Evolutionary conservation across 331 rosid species (phyloP).

Genomic region (Saraca asoca): DNA sequence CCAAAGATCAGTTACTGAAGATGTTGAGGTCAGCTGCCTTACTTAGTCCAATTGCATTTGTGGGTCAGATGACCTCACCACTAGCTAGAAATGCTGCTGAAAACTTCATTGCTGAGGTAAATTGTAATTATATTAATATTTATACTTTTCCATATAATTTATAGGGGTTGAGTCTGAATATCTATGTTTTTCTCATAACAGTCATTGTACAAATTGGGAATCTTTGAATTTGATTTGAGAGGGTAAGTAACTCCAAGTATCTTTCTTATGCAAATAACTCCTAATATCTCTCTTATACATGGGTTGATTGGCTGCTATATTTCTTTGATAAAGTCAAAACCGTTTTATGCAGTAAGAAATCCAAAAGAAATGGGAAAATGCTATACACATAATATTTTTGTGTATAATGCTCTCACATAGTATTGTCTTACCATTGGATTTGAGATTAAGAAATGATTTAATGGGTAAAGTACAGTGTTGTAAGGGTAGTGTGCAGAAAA

Average conservation of each 20-base stretch:
- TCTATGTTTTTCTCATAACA: conserved; percentile 39
- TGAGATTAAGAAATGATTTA: too few relatives aligned
- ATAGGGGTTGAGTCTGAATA: conserved; percentile 22
- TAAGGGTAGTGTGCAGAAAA: background rate
- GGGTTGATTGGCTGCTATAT: too few relatives aligned
- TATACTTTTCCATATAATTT: background rate
- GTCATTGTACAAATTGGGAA: conserved; percentile 65
- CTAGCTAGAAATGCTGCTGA: conserved; percentile 74
- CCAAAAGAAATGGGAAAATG: too few relatives aligned
- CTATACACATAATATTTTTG: too few relatives aligned
- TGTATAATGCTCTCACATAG: too few relatives aligned
- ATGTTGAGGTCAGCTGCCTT: conserved; percentile 77
- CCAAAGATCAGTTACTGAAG: conserved; percentile 56
- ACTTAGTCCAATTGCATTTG: conserved; percentile 86
- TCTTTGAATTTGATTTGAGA: conserved; percentile 61
- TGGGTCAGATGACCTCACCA: conserved; percentile 73
- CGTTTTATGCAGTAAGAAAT: too few relatives aligned
- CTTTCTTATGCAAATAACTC: background rate
- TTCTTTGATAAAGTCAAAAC: too few relatives aligned
- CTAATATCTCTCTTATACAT: too few relatives aligned
- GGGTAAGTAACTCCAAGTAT: conserved; percentile 54
- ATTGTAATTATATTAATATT: background rate
- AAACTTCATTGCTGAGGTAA: conserved; percentile 80
- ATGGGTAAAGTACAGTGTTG: too few relatives aligned
- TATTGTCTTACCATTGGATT: too few relatives aligned